Percentiles rank a stretch among this genome's conserved stretches.
Conservation (phyloP, 169 alveolate genomes). For the Perkinsus chesapeaki region DNA sequence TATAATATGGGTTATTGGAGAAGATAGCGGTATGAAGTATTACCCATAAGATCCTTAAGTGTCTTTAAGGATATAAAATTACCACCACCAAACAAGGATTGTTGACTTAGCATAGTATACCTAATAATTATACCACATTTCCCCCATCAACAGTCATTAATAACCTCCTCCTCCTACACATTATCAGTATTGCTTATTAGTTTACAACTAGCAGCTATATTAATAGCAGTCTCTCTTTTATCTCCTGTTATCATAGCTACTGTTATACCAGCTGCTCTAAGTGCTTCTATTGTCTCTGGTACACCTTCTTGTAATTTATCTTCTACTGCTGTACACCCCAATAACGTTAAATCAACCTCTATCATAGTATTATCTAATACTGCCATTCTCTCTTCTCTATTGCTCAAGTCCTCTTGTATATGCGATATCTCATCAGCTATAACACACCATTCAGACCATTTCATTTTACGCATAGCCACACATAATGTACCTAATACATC, state of each 20-base stretch:
- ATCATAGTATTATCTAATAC: conserved; percentile 40
- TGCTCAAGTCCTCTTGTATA: conserved; percentile 47
- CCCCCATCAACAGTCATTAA: no score
- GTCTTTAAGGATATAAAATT: neutral
- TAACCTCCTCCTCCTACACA: no score
- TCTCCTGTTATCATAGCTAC: conserved; percentile 93
- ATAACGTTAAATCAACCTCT: conserved; percentile 57
- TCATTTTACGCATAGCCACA: conserved; percentile 33
- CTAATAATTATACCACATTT: neutral
- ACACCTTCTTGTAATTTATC: conserved; percentile 81
- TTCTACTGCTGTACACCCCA: conserved; percentile 84
- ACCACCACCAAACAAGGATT: neutral
- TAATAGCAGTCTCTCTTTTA: conserved; percentile 89
- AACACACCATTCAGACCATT: conserved; percentile 50
- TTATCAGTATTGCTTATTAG: neutral
- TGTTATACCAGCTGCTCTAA: conserved; percentile 75
- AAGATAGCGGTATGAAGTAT: neutral
- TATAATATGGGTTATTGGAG: no score
- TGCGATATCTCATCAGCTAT: conserved; percentile 54
- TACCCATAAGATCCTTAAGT: neutral
- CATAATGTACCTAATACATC: neutral
- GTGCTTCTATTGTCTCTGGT: conserved; percentile 77
- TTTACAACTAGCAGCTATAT: conserved; percentile 54
- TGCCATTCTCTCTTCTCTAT: conserved; percentile 46
- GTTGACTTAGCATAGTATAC: neutral